phyloP scores from a whole-genome alignment of 129 eudicot genomes.

The Flaveria ramosissima region DNA sequence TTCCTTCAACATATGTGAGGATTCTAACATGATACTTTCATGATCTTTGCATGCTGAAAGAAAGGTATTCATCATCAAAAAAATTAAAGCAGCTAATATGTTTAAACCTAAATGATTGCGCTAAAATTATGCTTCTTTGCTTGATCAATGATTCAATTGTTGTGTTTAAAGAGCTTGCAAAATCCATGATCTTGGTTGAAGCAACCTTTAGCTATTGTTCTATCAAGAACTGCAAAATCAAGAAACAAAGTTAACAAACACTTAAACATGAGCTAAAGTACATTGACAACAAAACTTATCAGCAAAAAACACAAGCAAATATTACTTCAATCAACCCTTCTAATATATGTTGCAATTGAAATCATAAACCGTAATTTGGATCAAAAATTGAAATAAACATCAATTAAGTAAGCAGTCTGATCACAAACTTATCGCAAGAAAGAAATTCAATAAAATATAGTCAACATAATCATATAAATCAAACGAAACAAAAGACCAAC shows the following conservation, averaged over 20 bases:
- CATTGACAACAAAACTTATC: not conserved
- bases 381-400: not conserved
- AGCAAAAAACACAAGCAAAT: not conserved
- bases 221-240: slow-evolving; percentile 31
- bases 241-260: not conserved
- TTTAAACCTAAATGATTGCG: not conserved
- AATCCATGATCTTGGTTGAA: slow-evolving; percentile 74
- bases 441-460: not conserved
- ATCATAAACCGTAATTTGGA: not conserved
- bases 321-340: not conserved
- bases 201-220: slow-evolving; percentile 48
- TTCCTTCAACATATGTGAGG: no score
- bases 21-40: no score
- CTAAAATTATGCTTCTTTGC: not conserved
- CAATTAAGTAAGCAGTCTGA: no score
- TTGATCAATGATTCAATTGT: no score
- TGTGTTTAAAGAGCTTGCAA: slow-evolving; percentile 34
- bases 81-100: not conserved
- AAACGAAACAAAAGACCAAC: no score
- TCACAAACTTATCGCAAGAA: no score
- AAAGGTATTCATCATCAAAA: no score
- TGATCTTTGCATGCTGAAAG: no score
- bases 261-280: not conserved
- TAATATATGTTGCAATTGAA: not conserved
- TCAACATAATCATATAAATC: no score